Conservation (phyloP, 2,329 filamentous ascomycete genomes). For the Neonectria coccinea region DNA sequence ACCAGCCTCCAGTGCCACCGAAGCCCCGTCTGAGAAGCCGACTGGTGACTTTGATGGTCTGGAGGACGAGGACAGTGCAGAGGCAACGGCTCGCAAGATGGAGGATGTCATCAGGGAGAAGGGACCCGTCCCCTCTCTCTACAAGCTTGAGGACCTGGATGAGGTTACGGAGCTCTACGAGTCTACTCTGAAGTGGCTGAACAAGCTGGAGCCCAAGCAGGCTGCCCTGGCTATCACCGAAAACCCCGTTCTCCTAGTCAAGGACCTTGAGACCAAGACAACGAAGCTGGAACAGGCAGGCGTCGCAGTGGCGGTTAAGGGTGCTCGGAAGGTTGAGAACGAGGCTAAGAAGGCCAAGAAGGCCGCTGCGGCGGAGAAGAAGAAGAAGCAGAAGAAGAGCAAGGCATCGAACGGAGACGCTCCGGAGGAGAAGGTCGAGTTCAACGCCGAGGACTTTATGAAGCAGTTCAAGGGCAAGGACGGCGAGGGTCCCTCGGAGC, state of each 20-base stretch:
- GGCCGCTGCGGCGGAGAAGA: constrained; percentile 51
- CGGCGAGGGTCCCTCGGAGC: constrained; percentile 44
- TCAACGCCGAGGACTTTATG: constrained; percentile 61
- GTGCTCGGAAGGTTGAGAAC: constrained; percentile 67
- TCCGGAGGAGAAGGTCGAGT: constrained; percentile 56
- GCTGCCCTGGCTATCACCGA: constrained; percentile 75
- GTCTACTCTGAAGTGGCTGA: constrained; percentile 78
- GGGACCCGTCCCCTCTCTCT: constrained; percentile 73
- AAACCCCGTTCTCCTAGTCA: constrained; percentile 78
- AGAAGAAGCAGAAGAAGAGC: constrained; percentile 55
- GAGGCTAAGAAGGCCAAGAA: constrained; percentile 62
- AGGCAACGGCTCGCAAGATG: constrained; percentile 55
- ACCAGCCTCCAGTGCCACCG: constrained; percentile 60
- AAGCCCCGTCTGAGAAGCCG: constrained; percentile 60
- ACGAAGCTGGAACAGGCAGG: constrained; percentile 78
- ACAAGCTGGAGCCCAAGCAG: constrained; percentile 77
- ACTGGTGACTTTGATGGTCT: constrained; percentile 76
- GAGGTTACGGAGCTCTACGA: constrained; percentile 72
- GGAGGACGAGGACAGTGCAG: constrained; percentile 73
- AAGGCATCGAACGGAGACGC: constrained; percentile 52
- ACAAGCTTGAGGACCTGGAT: constrained; percentile 78
- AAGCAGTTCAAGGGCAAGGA: constrained; percentile 49
- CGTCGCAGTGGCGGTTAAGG: constrained; percentile 77
- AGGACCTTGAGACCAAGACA: constrained; percentile 77
- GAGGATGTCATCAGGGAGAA: constrained; percentile 59